Base-by-base conservation (phyloP, 805 yeast genomes). In the Hanseniaspora occidentalis region DNA sequence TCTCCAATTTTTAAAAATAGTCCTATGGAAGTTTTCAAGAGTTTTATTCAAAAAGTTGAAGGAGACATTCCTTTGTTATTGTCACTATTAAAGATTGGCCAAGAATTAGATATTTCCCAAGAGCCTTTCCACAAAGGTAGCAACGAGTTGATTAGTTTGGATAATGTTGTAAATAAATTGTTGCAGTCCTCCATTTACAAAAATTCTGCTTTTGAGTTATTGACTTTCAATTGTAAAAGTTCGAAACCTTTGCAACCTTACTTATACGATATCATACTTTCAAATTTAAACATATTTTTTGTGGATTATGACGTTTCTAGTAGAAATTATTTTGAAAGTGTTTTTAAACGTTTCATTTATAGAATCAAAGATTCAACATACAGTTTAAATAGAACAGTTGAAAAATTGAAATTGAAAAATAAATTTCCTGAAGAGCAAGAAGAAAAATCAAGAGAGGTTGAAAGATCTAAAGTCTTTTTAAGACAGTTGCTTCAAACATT, bases 311-410 rank as follows among this genome's bases (percentile, higher is more conserved):
- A 79, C 42, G 66, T 84, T 13, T 88, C 81, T 45, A 65, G 73
- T 1, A 66, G 96, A 51, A 78, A 77, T 46, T 77, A 73, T 36
- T 74, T 83, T 39, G 65, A 67, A 21, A 76, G 89, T 2, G 51
- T 73, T 14, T 58, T 86, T 42, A 70, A 79, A 41, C 74, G 69
- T 42, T 77, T 86, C 46, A 52, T 84, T 10, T 56, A 68, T 22
- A 65, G 96, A 48, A 57, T 83, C 14, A 69, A 82, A 47, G 92
- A 80, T 40, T 81, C 88, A 0, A 59, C 79, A 1, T 76, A 79
- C 53, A 70, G 77, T 0, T 47, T 74, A 20, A 52, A 68, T 18
- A 68, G 84, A 50, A 80, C 76, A 38, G 60, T 65, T 0, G 56
- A 51, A n/a, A 70, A 70, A 42, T 47, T 69, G 38, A 49, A 53